Conservation (phyloP, 1,284 basidiomycete species). For the Malassezia equina region DNA sequence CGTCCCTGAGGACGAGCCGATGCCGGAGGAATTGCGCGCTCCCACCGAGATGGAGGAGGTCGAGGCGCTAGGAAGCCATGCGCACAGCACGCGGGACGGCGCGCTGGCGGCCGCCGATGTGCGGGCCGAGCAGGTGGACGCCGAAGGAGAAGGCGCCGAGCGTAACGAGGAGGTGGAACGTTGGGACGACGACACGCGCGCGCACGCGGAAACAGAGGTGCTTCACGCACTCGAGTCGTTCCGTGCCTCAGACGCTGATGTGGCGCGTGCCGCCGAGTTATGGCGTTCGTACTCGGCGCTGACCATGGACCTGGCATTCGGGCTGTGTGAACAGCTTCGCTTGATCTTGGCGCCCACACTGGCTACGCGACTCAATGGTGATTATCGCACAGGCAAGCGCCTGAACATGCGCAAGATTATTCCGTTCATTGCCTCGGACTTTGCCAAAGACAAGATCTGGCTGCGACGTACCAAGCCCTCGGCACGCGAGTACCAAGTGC, state of each 20-base stretch:
- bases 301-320: slow-evolving; percentile 80
- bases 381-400: slow-evolving; percentile 94
- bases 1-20: slow-evolving; percentile 8
- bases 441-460: slow-evolving; percentile 99
- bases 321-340: slow-evolving; percentile 71
- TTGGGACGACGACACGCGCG: slow-evolving; percentile 30
- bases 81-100: slow-evolving; percentile 23
- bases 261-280: slow-evolving; percentile 60
- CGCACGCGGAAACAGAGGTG: slow-evolving; percentile 36
- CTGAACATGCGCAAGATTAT: slow-evolving; percentile 99
- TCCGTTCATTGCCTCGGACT: slow-evolving; percentile 95
- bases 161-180: slow-evolving; percentile 37
- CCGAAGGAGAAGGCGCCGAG: slow-evolving; percentile 57
- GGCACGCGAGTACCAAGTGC: slow-evolving; percentile 88
- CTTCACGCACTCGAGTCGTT: slow-evolving; percentile 48
- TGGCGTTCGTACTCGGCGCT: slow-evolving; percentile 85
- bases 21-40: slow-evolving; percentile 5
- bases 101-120: slow-evolving; percentile 37
- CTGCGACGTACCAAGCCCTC: slow-evolving; percentile 84
- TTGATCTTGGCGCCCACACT: slow-evolving; percentile 90
- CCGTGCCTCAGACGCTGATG: slow-evolving; percentile 57
- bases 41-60: neutral
- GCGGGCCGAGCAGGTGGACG: slow-evolving; percentile 44
- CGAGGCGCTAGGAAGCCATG: neutral
- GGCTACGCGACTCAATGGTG: slow-evolving; percentile 86